phyloP scores from a whole-genome alignment of 129 eudicot genomes.

The Escallonia rubra region DNA sequence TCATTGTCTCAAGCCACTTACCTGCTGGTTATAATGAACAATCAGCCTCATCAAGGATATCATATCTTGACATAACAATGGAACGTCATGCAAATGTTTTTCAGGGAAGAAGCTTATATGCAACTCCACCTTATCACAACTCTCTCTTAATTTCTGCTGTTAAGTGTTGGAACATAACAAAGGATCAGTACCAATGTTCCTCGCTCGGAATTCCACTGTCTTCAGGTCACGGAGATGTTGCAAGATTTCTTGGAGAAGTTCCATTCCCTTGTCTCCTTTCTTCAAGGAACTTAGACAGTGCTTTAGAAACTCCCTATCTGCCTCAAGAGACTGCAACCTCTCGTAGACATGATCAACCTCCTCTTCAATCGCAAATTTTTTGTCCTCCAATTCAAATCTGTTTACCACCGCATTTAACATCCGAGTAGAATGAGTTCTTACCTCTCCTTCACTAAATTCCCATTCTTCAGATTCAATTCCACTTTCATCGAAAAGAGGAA shows the following conservation, averaged over 20 bases:
- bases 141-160: background rate
- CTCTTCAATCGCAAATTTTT: constrained; percentile 37
- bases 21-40: too few species aligned
- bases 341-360: constrained; percentile 50
- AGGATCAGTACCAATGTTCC: constrained; percentile 5
- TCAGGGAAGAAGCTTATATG: background rate
- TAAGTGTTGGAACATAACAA: background rate
- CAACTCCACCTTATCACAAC: background rate
- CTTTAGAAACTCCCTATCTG: constrained; percentile 54
- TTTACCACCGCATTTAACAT: background rate
- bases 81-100: background rate
- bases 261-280: constrained; percentile 47
- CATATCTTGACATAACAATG: too few species aligned
- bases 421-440: background rate
- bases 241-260: constrained; percentile 47
- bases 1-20: too few species aligned
- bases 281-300: constrained; percentile 43
- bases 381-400: background rate
- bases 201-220: constrained; percentile 16
- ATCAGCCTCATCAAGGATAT: too few species aligned
- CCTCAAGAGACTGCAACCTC: constrained; percentile 51
- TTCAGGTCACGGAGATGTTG: constrained; percentile 41
- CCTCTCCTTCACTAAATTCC: constrained; percentile 3
- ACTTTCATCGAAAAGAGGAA: constrained; percentile 15
- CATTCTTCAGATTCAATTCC: constrained; percentile 2